phyloP scores from a whole-genome alignment of 129 eudicot species.

The Solidago caesia region DNA sequence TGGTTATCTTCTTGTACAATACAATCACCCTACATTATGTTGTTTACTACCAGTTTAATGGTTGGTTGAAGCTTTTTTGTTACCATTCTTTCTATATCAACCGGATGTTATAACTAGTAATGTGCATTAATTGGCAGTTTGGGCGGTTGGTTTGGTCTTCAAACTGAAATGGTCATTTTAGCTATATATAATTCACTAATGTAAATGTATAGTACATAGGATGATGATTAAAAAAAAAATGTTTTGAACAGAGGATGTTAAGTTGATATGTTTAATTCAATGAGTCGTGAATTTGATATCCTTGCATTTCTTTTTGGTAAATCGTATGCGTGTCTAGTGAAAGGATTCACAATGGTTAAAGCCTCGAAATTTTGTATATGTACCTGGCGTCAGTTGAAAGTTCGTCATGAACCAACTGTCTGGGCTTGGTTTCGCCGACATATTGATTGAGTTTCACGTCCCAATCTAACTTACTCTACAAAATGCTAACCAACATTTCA shows the following conservation, averaged over 20 bases:
- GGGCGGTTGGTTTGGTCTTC: background rate
- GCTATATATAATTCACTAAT: too few species aligned
- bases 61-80: background rate
- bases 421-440: background rate
- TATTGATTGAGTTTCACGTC: background rate
- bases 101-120: background rate
- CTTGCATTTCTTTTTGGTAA: background rate
- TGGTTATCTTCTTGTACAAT: conserved; percentile 27
- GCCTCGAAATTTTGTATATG: background rate
- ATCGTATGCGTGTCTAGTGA: background rate
- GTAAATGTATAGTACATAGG: too few species aligned
- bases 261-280: background rate
- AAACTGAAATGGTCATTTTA: background rate
- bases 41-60: background rate
- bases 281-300: background rate
- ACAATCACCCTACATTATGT: conserved; percentile 9
- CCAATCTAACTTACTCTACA: background rate
- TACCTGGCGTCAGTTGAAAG: background rate
- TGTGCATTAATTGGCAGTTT: background rate
- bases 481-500: background rate
- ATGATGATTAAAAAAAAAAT: too few species aligned
- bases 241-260: background rate
- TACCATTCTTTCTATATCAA: background rate
- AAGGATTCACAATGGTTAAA: background rate
- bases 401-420: background rate